These are phyloP conservation scores for Myxozyma nipponensis DNA, from an alignment of 805 yeast genomes.

Conservation along the genomic window DNA sequence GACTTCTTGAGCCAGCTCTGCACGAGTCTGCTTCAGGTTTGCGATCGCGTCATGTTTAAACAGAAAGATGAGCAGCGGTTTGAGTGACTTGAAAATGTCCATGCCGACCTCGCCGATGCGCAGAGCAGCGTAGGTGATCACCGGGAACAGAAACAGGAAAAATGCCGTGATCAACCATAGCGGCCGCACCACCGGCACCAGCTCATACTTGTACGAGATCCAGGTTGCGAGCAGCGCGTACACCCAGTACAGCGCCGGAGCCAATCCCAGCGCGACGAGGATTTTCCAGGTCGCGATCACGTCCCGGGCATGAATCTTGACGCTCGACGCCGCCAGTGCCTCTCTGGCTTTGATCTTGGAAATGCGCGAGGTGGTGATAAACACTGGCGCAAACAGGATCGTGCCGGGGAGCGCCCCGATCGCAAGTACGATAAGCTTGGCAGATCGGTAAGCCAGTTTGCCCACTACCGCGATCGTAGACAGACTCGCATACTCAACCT, in stretches of 20 bases:
- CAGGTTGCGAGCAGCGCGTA: slow-evolving; percentile 56
- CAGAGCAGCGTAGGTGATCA: slow-evolving; percentile 85
- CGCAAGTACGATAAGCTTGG: slow-evolving; percentile 54
- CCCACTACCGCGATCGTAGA: slow-evolving; percentile 50
- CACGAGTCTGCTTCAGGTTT: slow-evolving; percentile 58
- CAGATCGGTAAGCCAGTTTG: slow-evolving; percentile 48
- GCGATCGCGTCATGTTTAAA: slow-evolving; percentile 40
- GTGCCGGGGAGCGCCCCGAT: slow-evolving; percentile 83
- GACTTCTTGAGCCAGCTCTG: slow-evolving; percentile 62
- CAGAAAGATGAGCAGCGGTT: slow-evolving; percentile 61
- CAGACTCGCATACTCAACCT: slow-evolving; percentile 53
- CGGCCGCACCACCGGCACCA: slow-evolving; percentile 28
- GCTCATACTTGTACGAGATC: slow-evolving; percentile 36
- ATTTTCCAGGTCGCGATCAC: slow-evolving; percentile 98
- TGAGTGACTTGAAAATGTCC: slow-evolving; percentile 77
- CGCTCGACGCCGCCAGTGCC: slow-evolving; percentile 83
- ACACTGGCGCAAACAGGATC: slow-evolving; percentile 81
- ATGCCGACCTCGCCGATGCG: slow-evolving; percentile 89
- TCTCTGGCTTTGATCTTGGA: slow-evolving; percentile 67
- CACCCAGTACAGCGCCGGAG: slow-evolving; percentile 77
- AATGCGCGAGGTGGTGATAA: slow-evolving; percentile 68
- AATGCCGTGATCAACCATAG: slow-evolving; percentile 42
- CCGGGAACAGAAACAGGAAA: slow-evolving; percentile 59
- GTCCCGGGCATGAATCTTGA: slow-evolving; percentile 86
- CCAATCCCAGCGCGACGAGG: slow-evolving; percentile 78